phyloP scores from a whole-genome alignment of 805 yeast species.

The Tetrapisispora phaffii region DNA sequence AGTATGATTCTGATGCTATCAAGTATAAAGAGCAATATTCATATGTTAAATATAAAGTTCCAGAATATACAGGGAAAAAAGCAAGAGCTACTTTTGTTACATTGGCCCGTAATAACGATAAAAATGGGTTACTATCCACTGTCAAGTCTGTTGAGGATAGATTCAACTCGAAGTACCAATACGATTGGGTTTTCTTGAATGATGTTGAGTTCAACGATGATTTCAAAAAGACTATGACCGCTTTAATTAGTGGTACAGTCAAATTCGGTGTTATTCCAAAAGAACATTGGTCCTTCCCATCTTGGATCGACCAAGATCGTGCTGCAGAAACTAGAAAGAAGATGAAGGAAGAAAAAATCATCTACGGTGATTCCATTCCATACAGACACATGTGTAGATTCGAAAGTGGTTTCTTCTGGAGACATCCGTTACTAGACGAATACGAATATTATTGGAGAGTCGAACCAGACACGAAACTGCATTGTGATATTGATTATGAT shows the following conservation, averaged over 20 bases:
- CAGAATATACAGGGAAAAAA: conserved; percentile 6
- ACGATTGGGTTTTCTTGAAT: conserved; percentile 90
- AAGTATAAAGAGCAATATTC: conserved; percentile 2
- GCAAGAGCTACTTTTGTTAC: conserved; percentile 38
- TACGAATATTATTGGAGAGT: conserved; percentile 92
- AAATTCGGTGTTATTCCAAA: conserved; percentile 64
- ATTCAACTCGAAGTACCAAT: conserved; percentile 63
- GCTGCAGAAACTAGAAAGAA: conserved; percentile 54
- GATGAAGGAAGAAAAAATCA: conserved; percentile 39
- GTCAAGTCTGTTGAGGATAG: conserved; percentile 69
- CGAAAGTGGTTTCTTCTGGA: conserved; percentile 77
- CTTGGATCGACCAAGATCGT: conserved; percentile 62
- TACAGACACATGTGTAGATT: conserved; percentile 89
- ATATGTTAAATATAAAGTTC: neutral
- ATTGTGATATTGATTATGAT: conserved; percentile 73
- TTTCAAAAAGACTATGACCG: conserved; percentile 46
- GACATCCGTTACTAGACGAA: conserved; percentile 53
- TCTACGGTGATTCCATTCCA: conserved; percentile 64
- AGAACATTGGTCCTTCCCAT: conserved; percentile 87
- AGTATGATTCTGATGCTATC: neutral
- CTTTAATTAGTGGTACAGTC: conserved; percentile 55
- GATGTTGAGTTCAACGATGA: conserved; percentile 66
- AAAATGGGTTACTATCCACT: conserved; percentile 47
- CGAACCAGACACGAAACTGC: conserved; percentile 70
- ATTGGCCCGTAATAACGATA: conserved; percentile 60